Evolutionary conservation across 371 early-diverging fungal species (phyloP), one percentile per base, ranked within the genome.

Genomic region (Batkoa obscura): DNA sequence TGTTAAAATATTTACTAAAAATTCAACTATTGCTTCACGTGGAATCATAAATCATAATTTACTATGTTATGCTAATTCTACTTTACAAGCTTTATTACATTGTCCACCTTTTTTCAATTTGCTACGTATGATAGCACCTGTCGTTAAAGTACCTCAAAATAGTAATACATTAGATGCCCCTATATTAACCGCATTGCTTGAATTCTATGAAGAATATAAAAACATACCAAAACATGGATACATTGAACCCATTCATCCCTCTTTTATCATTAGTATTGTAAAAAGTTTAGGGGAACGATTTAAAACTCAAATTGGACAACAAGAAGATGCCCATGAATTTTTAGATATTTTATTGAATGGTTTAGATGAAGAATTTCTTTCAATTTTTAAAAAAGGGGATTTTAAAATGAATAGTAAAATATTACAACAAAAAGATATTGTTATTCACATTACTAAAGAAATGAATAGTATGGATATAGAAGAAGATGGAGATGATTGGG

Each of bases 251-350:
- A 50, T 50, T 35, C 32, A 35, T 23, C 34, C 23, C n/a, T 31
- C 23, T 13, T 13, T 32, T 9, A 35, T 50, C 23, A 35, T 50
- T 35, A 50, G 15, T 13, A 31, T 50, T 17, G 15, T 50, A 4
- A 23, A 50, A 15, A 35, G 12, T 13, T 30, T 50, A 9, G 32
- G 51, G 32, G 32, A 30, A 38, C 3, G 23, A 6, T 53, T 53
- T 39, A 13, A 12, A 3, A 53, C 53, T 15, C 38, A 34, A 12
- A 53, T 37, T 74, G 95, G 95, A 4, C 79, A 90, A 41, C 96
- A 97, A 67, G 94, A 98, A 64, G 98, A 98, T 64, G 94, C 96
- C 1, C 87, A 94, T 55, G 96, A 98, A 66, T 96, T 93, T 68
- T 64, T 96, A 57, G 86, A 87, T 49, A 90, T 82, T 60, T 63